phyloP scores from a whole-genome alignment of 768 basidiomycete species.

The Boletus bicolor region DNA sequence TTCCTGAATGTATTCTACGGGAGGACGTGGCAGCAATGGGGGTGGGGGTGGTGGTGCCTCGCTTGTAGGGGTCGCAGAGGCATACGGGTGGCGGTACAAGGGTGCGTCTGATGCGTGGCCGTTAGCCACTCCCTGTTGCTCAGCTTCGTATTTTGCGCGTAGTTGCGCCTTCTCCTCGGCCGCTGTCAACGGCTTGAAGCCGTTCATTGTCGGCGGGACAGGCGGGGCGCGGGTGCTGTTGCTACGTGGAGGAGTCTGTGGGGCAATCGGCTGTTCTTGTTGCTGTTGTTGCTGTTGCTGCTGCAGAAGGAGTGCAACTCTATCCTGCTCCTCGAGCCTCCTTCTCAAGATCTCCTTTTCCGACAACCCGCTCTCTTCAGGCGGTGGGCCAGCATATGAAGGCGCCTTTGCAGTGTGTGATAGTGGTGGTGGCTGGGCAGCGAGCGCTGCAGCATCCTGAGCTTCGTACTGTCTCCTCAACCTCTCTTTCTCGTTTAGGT shows the following conservation, averaged over 20 bases:
- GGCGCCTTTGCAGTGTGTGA: conserved; percentile 20
- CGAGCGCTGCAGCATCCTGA: conserved; percentile 56
- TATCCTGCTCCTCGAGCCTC: conserved; percentile 57
- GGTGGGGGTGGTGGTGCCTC: conserved; percentile 61
- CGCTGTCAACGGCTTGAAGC: conserved; percentile 50
- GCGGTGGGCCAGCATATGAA: conserved; percentile 20
- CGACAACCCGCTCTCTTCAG: conserved; percentile 29
- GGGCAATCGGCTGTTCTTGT: conserved; percentile 7
- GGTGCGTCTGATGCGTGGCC: conserved; percentile 14
- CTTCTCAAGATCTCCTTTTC: conserved; percentile 60
- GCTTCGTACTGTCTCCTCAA: conserved; percentile 62
- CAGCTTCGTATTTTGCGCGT: conserved; percentile 58
- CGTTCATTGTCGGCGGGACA: conserved; percentile 24
- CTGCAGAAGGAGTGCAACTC: conserved; percentile 29
- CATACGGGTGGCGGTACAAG: conserved; percentile 16
- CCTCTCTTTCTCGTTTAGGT: conserved; percentile 63
- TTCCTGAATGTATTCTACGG: conserved; percentile 76
- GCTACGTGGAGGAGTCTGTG: conserved; percentile 25
- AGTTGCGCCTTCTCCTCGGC: conserved; percentile 78
- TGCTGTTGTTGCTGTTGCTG: conserved; percentile 16
- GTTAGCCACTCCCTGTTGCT: conserved; percentile 38
- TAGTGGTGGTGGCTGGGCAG: conserved; percentile 21
- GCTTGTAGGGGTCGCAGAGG: conserved; percentile 8
- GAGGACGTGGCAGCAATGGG: conserved; percentile 73
- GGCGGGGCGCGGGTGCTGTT: conserved; percentile 32